phyloP scores from a whole-genome alignment of 352 stramenopile species.

The Phytophthora melonis region DNA sequence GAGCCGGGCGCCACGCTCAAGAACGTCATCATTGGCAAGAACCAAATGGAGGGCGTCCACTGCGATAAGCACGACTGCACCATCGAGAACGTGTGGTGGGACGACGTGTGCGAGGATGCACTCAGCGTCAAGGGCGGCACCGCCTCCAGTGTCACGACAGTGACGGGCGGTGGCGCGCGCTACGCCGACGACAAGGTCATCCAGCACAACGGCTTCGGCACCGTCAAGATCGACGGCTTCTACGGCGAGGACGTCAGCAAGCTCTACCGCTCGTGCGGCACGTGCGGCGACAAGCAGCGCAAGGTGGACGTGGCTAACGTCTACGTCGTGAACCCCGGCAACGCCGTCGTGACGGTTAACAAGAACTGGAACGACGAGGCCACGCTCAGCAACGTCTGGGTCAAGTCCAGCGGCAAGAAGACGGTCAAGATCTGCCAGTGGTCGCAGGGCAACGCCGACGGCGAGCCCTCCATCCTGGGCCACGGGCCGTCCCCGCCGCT shows the following conservation, averaged over 20 bases:
- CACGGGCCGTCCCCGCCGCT: not conserved
- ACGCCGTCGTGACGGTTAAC: constrained; percentile 28
- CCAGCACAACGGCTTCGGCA: constrained; percentile 37
- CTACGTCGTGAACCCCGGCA: constrained; percentile 23
- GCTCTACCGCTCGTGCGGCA: constrained; percentile 9
- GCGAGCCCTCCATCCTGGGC: constrained; percentile 17
- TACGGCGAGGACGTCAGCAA: not conserved
- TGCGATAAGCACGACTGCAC: not conserved
- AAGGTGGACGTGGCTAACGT: constrained; percentile 33
- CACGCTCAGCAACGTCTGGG: constrained; percentile 36
- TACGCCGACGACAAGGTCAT: constrained; percentile 55
- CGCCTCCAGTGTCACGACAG: no score
- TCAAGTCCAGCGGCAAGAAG: constrained; percentile 23
- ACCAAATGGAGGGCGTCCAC: not conserved
- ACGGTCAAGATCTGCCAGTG: constrained; percentile 26
- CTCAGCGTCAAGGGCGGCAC: not conserved
- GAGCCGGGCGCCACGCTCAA: not conserved
- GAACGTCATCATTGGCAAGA: not conserved
- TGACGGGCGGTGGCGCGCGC: constrained; percentile 31
- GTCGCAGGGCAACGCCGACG: constrained; percentile 32
- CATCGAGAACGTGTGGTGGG: not conserved
- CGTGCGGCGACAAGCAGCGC: constrained; percentile 10
- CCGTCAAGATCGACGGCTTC: constrained; percentile 26
- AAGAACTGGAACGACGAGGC: constrained; percentile 28
- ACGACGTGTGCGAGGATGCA: not conserved